phyloP scores from a whole-genome alignment of 768 basidiomycete genomes.

The Amanita jacksonii region DNA sequence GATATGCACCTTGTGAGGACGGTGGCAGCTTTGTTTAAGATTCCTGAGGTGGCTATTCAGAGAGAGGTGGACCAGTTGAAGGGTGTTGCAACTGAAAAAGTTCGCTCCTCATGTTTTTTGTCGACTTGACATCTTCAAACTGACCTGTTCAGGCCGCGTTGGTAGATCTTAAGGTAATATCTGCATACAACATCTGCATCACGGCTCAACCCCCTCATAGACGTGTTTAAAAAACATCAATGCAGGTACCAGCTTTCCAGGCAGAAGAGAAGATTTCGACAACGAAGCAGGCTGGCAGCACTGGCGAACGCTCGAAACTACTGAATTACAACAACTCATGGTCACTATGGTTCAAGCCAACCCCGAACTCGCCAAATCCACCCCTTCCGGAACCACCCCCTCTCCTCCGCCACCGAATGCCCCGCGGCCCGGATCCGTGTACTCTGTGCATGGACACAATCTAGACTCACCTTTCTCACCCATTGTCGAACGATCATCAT shows the following conservation, averaged over 20 bases:
- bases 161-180: conserved; percentile 71
- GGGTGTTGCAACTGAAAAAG: conserved; percentile 70
- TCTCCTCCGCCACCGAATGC: conserved; percentile 36
- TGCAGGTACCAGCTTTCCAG: conserved; percentile 75
- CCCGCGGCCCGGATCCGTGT: conserved; percentile 44
- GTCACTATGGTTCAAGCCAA: conserved; percentile 79
- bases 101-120: conserved; percentile 12
- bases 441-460: conserved; percentile 16
- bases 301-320: conserved; percentile 76
- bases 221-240: conserved; percentile 89
- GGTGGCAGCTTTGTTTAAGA: conserved; percentile 65
- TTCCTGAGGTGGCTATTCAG: conserved; percentile 58
- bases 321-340: conserved; percentile 82
- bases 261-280: conserved; percentile 79
- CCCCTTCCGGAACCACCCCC: conserved; percentile 36
- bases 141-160: conserved; percentile 56
- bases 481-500: conserved; percentile 18
- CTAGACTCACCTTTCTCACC: conserved; percentile 19
- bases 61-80: conserved; percentile 62
- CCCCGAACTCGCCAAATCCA: conserved; percentile 77
- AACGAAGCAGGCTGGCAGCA: conserved; percentile 74
- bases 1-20: conserved; percentile 75
- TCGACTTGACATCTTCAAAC: conserved; percentile 3
- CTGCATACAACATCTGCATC: not conserved
- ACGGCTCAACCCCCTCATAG: conserved; percentile 26